Conservation (phyloP, 306 rosid species). For the Neltuma alba region DNA sequence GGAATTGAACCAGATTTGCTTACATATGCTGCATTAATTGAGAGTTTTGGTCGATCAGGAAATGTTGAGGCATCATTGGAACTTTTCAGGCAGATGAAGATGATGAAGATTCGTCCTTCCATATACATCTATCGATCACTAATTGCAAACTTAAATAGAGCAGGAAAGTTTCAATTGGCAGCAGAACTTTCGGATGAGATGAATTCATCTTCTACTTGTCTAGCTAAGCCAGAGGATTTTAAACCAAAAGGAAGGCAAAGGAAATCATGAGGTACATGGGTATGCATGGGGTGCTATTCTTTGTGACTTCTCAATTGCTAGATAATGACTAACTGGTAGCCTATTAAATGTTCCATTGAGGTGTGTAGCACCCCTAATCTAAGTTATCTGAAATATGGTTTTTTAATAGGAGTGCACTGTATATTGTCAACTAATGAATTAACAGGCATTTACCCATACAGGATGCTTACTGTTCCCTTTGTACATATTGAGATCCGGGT, state of each 20-base stretch:
- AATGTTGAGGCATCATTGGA: slow-evolving; percentile 64
- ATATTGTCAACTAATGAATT: background rate
- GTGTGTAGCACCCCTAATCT: background rate
- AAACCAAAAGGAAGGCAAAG: slow-evolving; percentile 45
- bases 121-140: slow-evolving; percentile 57
- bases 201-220: slow-evolving; percentile 55
- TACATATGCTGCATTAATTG: slow-evolving; percentile 73
- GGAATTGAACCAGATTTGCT: slow-evolving; percentile 71
- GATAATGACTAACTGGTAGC: background rate
- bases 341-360: background rate
- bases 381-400: background rate
- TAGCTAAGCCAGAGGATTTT: slow-evolving; percentile 61
- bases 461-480: background rate
- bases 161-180: slow-evolving; percentile 70
- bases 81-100: slow-evolving; percentile 72
- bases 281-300: slow-evolving; percentile 25
- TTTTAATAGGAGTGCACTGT: background rate
- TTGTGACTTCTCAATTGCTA: slow-evolving; percentile 7
- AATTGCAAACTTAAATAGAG: slow-evolving; percentile 54
- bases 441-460: background rate
- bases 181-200: slow-evolving; percentile 58
- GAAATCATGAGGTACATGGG: slow-evolving; percentile 22
- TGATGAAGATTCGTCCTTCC: slow-evolving; percentile 62
- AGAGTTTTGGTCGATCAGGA: slow-evolving; percentile 68
- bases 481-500: background rate